Evolutionary conservation across 2,329 filamentous ascomycete genomes (phyloP).

Genomic region (Fusarium sterilihyphosum): DNA sequence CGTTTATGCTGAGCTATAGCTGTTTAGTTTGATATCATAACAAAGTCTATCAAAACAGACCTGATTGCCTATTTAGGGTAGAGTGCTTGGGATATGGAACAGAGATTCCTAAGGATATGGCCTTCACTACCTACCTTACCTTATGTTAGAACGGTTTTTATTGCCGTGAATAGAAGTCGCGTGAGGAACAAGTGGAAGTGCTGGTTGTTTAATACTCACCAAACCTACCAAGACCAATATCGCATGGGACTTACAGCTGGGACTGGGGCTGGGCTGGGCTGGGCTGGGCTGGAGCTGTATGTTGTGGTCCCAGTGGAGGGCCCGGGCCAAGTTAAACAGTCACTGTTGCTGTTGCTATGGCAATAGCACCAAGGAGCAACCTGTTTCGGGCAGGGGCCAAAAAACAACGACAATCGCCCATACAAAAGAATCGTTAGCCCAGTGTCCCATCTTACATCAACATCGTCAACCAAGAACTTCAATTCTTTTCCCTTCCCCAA

Average conservation of each 20-base stretch:
- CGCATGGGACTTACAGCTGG: background rate
- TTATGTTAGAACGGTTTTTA: background rate
- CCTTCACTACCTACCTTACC: background rate
- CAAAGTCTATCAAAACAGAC: background rate
- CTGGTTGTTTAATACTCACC: background rate
- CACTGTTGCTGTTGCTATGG: conserved; percentile 38
- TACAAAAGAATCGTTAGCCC: conserved; percentile 29
- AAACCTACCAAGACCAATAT: background rate
- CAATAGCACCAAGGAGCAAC: conserved; percentile 19
- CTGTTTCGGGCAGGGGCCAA: conserved; percentile 41
- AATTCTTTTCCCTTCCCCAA: conserved; percentile 30
- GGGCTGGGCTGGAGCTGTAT: conserved; percentile 7
- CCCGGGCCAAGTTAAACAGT: background rate
- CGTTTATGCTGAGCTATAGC: background rate
- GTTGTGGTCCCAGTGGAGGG: conserved; percentile 1
- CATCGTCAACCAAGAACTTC: conserved; percentile 38
- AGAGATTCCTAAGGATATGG: background rate
- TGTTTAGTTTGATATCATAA: background rate
- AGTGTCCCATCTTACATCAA: conserved; percentile 23
- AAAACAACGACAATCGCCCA: conserved; percentile 26
- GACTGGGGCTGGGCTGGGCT: background rate
- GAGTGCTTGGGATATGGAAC: background rate
- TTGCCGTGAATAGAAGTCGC: background rate
- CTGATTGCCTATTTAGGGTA: background rate
- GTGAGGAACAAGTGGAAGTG: background rate